Percentiles rank a stretch among this genome's conserved stretches.
phyloP scores from a whole-genome alignment of 306 rosid species.

The Prunus mume region DNA sequence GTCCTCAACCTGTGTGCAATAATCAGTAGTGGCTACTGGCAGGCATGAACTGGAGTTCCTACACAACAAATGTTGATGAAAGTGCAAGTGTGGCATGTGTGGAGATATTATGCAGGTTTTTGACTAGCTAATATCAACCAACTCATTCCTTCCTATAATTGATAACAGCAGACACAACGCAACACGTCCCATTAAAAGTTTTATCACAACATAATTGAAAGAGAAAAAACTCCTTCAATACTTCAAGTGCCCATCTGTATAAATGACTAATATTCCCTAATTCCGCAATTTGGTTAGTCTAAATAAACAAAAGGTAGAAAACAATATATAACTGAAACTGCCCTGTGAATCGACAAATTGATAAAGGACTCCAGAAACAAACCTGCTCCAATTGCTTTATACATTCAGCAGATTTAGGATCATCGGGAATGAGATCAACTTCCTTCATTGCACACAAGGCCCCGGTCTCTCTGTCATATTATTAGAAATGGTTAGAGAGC shows the following conservation, averaged over 20 bases:
- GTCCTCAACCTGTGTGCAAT: not conserved
- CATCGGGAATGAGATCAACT: conserved; percentile 90
- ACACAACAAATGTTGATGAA: not conserved
- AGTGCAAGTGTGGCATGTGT: too few species aligned
- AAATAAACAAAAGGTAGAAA: not conserved
- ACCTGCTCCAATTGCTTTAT: conserved; percentile 94
- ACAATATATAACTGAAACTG: not conserved
- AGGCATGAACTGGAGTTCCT: not conserved
- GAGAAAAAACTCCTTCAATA: too few species aligned
- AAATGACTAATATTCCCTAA: not conserved
- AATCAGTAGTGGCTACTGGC: not conserved
- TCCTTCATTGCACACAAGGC: conserved; percentile 98
- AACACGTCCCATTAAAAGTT: not conserved
- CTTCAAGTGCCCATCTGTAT: not conserved
- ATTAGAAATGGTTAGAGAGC: conserved; percentile 13
- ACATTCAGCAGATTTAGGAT: conserved; percentile 79
- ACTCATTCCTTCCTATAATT: not conserved
- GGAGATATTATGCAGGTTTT: not conserved
- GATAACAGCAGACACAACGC: not conserved
- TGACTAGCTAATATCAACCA: not conserved
- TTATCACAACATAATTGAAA: too few species aligned
- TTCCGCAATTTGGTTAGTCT: not conserved
- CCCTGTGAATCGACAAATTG: not conserved
- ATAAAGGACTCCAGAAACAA: conserved; percentile 23
- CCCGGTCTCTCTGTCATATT: conserved; percentile 67